Conservation (phyloP, 176 grass and related monocot genomes). For the Chrysopogon serrulatus region DNA sequence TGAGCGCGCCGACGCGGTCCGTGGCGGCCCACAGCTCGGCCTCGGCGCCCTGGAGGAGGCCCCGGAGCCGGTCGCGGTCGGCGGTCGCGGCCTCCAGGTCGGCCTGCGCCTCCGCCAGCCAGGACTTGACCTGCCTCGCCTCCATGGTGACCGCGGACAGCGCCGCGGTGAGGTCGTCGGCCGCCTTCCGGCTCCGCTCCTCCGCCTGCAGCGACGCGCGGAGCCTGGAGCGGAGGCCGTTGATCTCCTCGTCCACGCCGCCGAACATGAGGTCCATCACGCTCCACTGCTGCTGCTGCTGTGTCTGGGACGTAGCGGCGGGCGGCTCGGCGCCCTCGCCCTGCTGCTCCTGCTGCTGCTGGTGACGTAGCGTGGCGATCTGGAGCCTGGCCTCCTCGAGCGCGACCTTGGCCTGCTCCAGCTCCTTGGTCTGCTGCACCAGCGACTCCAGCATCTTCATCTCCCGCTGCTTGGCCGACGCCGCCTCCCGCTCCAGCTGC, state of each 20-base stretch:
- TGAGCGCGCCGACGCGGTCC: conserved; percentile 38
- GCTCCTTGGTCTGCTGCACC: conserved; percentile 55
- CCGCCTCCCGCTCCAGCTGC: conserved; percentile 50
- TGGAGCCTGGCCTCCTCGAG: conserved; percentile 79
- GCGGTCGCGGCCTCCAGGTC: conserved; percentile 41
- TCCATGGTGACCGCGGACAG: conserved; percentile 76
- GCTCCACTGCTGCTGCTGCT: conserved; percentile 25
- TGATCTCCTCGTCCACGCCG: conserved; percentile 61
- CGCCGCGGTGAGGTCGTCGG: conserved; percentile 52
- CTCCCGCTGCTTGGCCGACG: conserved; percentile 63
- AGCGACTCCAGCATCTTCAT: conserved; percentile 80
- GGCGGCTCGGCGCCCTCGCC: background rate
- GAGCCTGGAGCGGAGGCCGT: conserved; percentile 28
- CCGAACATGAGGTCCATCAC: conserved; percentile 57
- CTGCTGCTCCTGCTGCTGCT: background rate
- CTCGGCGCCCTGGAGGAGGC: conserved; percentile 25
- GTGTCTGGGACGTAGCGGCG: background rate
- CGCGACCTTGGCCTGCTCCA: conserved; percentile 85
- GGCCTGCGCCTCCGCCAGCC: conserved; percentile 44
- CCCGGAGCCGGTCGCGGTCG: conserved; percentile 28
- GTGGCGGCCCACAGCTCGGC: conserved; percentile 32
- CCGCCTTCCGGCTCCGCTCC: conserved; percentile 58
- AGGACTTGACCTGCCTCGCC: conserved; percentile 56
- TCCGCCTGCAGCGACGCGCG: conserved; percentile 33
- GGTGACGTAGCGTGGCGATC: conserved; percentile 23